A percentile compares a stretch with the other conserved stretches of the same genome.
Evolutionary conservation across 495 filamentous ascomycete species (phyloP).

Genomic region (Patellaria atrata): DNA sequence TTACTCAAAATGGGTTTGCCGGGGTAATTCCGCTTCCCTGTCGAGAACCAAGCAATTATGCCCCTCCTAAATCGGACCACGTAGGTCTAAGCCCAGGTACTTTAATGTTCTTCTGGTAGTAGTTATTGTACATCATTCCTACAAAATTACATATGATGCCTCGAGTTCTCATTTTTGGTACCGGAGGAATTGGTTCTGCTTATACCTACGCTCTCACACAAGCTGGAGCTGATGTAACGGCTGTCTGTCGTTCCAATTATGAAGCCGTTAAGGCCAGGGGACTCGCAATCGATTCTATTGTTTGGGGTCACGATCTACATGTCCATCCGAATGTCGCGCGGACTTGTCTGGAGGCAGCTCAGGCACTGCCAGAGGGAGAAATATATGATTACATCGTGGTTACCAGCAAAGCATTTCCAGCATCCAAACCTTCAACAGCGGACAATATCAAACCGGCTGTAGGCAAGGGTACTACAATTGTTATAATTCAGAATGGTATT

Average conservation of each 20-base stretch:
- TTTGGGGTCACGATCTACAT: conserved; percentile 29
- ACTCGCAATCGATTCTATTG: conserved; percentile 35
- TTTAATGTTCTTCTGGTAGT: too few species aligned
- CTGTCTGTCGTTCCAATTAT: conserved; percentile 44
- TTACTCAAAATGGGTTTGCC: too few species aligned
- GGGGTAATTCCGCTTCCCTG: too few species aligned
- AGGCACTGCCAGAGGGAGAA: conserved; percentile 1
- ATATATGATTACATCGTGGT: conserved; percentile 40
- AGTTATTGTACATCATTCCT: too few species aligned
- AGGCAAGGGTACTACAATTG: conserved; percentile 30
- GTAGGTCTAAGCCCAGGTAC: too few species aligned
- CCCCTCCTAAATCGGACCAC: too few species aligned
- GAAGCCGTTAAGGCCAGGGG: conserved; percentile 31
- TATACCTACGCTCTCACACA: conserved; percentile 35
- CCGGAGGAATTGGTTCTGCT: conserved; percentile 38
- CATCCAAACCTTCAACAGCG: conserved; percentile 23
- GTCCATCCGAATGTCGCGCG: conserved; percentile 30
- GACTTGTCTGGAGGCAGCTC: conserved; percentile 26
- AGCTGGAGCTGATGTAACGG: conserved; percentile 31
- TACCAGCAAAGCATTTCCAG: conserved; percentile 28
- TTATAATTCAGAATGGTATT: conserved; percentile 43
- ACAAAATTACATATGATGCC: conserved; percentile 12
- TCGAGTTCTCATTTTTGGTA: conserved; percentile 35
- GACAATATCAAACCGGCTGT: conserved; percentile 32
- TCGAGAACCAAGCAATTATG: too few species aligned